Evolutionary conservation across 805 yeast genomes (phyloP).

Genomic region (Scheffersomyces lignosus): DNA sequence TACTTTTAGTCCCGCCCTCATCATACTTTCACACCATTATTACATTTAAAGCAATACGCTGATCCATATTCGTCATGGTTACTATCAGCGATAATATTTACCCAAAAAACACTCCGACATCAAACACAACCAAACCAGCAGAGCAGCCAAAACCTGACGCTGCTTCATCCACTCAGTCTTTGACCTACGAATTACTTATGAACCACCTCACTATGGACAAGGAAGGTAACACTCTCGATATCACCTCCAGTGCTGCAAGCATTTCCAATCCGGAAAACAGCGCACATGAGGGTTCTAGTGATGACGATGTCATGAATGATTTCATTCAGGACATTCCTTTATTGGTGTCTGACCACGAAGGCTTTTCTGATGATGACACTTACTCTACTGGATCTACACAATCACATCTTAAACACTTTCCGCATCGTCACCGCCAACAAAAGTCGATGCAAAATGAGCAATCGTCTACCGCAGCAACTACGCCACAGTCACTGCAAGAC

Average conservation of each 20-base stretch:
- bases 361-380: constrained; percentile 26
- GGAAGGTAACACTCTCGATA: constrained; percentile 6
- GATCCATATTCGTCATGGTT: too few relatives aligned
- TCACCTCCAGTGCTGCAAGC: constrained; percentile 4
- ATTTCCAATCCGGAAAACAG: not conserved
- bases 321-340: constrained; percentile 29
- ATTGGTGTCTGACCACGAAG: constrained; percentile 33
- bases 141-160: too few relatives aligned
- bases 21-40: too few relatives aligned
- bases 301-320: constrained; percentile 3
- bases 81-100: constrained; percentile 1
- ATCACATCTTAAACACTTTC: not conserved
- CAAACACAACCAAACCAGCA: not conserved
- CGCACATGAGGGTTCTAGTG: not conserved
- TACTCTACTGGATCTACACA: constrained; percentile 7
- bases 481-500: not conserved
- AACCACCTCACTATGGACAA: constrained; percentile 1
- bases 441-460: too few relatives aligned
- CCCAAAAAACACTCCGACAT: not conserved
- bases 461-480: too few relatives aligned
- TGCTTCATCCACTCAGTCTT: too few relatives aligned
- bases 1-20: too few relatives aligned
- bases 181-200: constrained; percentile 7
- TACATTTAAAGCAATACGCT: too few relatives aligned
- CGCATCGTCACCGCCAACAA: not conserved